Base-by-base conservation (phyloP, 2,329 filamentous ascomycete species). In the Uncinocarpus reesii region DNA sequence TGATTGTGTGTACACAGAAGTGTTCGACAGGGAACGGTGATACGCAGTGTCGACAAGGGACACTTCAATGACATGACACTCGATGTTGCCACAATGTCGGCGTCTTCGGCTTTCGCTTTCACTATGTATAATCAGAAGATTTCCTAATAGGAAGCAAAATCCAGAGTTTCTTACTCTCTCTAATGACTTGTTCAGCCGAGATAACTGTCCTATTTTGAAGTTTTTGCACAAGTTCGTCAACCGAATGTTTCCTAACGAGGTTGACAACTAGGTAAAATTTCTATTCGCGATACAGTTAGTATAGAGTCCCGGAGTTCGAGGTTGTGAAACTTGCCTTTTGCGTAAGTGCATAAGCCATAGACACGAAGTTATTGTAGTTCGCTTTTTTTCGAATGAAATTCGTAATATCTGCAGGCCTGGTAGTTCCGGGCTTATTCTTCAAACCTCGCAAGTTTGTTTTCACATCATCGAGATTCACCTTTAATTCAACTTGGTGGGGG, bases 371-470 rank as follows among this genome's bases (percentile, higher is more conserved):
- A 47, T 71, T 70, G 60, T 90, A 93, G 36, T 75, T 74, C 15
- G 73, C 61, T 8, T 80, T 77, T 54, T 78, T 81, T 24, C 86
- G 77, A 38, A 96, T 71, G 51, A 79, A 76, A 55, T 77, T 72
- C 6, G 92, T 98, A 53, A 98, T 84, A 66, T 98, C 92, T 40
- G 86, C 88, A 6, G 92, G 92, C 59, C 87, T 81, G 34, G 92
- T 98, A 37, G 92, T 93, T 18, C 92, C 92, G 5, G 90, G 86
- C 65, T 92, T 94, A 65, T 95, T 95, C 68, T 98, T 98, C 53
- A 98, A 68, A 3, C 92, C 92, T 56, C 92, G 84, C 56, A 94
- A 75, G 63, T 96, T 98, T n/a, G 84, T 83, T 65, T 90, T 92
- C 56, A 95, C 77, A 49, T 95, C 87, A 28, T 84, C 84, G 7